phyloP scores from a whole-genome alignment of 179 eudicot genomes.

The Kewa caespitosa region DNA sequence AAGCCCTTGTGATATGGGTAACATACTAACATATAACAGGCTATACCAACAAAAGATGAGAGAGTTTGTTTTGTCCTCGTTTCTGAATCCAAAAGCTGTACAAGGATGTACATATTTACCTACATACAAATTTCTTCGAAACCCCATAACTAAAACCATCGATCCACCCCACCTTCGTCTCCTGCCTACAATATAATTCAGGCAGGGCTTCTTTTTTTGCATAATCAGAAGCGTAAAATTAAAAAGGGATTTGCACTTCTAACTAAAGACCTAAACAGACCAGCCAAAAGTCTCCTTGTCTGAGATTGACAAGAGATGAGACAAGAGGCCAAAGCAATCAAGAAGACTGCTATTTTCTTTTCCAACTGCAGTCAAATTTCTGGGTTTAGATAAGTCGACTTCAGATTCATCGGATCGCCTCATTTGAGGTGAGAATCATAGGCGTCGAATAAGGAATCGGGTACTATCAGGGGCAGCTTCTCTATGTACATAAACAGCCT shows the following conservation, averaged over 20 bases:
- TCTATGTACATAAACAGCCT: conserved; percentile 90
- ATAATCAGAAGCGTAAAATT: conserved; percentile 25
- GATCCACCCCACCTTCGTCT: conserved; percentile 25
- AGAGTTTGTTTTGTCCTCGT: not conserved
- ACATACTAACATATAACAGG: too few species aligned
- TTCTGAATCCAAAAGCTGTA: conserved; percentile 15
- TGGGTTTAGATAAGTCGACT: not conserved
- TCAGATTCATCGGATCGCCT: not conserved
- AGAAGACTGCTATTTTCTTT: conserved; percentile 7
- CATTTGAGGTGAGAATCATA: conserved; percentile 78
- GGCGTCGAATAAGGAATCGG: conserved; percentile 64
- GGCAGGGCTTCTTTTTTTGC: conserved; percentile 31
- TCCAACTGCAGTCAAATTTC: not conserved
- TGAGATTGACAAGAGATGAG: conserved; percentile 8
- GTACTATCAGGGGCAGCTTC: conserved; percentile 83
- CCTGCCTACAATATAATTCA: conserved; percentile 34
- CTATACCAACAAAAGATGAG: not conserved
- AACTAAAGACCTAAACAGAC: conserved; percentile 32
- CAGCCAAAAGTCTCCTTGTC: conserved; percentile 12
- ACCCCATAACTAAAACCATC: conserved; percentile 6
- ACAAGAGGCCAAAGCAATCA: not conserved
- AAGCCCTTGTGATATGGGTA: too few species aligned
- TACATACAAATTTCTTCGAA: conserved; percentile 11
- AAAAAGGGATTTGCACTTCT: conserved; percentile 30
- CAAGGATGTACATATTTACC: conserved; percentile 13